These are phyloP conservation scores for Aspergillus homomorphus DNA, from an alignment of 495 filamentous ascomycete genomes.

Conservation along the genomic window DNA sequence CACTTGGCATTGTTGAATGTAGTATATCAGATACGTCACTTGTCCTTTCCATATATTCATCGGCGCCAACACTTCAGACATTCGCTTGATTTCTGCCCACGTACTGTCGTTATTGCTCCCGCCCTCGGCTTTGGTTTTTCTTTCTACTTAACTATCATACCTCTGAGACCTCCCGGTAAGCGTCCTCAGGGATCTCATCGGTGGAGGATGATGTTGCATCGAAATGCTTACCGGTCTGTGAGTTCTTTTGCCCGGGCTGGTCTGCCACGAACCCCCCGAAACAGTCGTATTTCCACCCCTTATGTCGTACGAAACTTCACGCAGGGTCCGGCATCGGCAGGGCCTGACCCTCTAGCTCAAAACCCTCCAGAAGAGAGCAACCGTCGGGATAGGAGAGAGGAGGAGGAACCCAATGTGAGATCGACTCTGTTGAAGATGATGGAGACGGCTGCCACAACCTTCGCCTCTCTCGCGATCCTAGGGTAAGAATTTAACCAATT, in stretches of 20 bases:
- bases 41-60: neutral
- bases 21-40: neutral
- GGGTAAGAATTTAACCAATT: slow-evolving; percentile 51
- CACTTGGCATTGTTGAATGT: neutral
- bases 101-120: neutral
- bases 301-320: slow-evolving; percentile 31
- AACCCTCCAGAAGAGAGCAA: slow-evolving; percentile 30
- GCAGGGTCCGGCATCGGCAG: slow-evolving; percentile 24
- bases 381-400: slow-evolving; percentile 23
- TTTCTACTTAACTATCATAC: neutral
- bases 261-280: slow-evolving; percentile 13
- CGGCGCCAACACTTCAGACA: too few species aligned
- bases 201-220: slow-evolving; percentile 17
- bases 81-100: too few species aligned
- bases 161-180: neutral
- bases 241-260: slow-evolving; percentile 22
- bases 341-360: slow-evolving; percentile 35
- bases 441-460: slow-evolving; percentile 80
- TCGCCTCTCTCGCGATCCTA: slow-evolving; percentile 79
- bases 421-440: slow-evolving; percentile 71
- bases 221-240: slow-evolving; percentile 22
- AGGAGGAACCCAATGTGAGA: slow-evolving; percentile 36
- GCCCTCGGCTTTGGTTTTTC: neutral
- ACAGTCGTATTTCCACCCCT: slow-evolving; percentile 6
- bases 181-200: neutral